Base-by-base conservation (phyloP, 208 protist genomes). In the Lotmaria passim region DNA sequence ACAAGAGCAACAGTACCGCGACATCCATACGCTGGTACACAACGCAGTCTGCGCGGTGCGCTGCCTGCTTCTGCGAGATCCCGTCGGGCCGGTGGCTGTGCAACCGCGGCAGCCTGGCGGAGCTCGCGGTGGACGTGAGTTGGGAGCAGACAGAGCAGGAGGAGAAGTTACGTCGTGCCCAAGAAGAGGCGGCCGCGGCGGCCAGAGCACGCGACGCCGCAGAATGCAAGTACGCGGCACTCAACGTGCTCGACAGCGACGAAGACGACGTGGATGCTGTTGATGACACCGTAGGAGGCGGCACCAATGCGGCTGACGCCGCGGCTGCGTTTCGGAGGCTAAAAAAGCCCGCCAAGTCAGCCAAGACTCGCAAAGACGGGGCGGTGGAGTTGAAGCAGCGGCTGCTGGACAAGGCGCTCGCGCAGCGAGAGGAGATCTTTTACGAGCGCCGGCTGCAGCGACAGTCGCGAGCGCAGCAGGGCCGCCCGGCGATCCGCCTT, bases 261-360 rank as follows among this genome's bases (percentile, higher is more conserved):
- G 43, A 14, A 26, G 44, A 62, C 3, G 31, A 33, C 8, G 61
- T 7, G 3, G 43, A 67, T 7, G 43, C 41, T 26, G 43, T 31
- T 5, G 15, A 26, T n/a, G 24, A n/a, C n/a, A n/a, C n/a, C n/a
- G n/a, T n/a, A n/a, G n/a, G n/a, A n/a, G n/a, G n/a, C n/a, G n/a
- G 15, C 19, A 21, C 23, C 24, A 23, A n/a, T 38, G 55, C 41
- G 17, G 46, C 69, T 10, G 15, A 26, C 2, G 26, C 57, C 1
- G 36, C 33, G 23, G 26, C 67, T 10, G 36, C 61, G 17, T 24
- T 75, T 2, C 50, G 44, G 28, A 83, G 75, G 70, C 48, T 68
- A 51, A 78, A 82, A 76, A 92, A 92, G 73, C 83, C 83, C 8
- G 60, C 78, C n/a, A 83, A 74, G 63, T 86, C 75, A 21, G 44